phyloP scores from a whole-genome alignment of 2,329 filamentous ascomycete species.

The Fusarium incarnatum region DNA sequence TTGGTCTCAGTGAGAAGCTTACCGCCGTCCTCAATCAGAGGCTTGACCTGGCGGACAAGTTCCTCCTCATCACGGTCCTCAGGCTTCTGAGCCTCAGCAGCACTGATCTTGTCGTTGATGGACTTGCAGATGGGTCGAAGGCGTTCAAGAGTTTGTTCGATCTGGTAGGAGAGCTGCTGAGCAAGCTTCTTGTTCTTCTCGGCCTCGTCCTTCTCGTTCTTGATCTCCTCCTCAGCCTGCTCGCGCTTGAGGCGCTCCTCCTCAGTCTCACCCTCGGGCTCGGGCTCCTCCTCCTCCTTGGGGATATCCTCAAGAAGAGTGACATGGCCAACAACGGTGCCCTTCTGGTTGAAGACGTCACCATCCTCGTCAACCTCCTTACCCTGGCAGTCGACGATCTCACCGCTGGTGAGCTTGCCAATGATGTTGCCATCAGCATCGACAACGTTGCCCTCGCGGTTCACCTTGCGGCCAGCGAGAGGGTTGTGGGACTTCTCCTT shows the following conservation, averaged over 20 bases:
- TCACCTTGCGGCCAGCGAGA: constrained; percentile 66
- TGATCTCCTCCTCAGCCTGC: constrained; percentile 56
- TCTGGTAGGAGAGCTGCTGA: constrained; percentile 76
- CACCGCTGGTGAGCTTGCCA: constrained; percentile 76
- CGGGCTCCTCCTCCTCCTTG: constrained; percentile 59
- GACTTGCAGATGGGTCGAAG: constrained; percentile 87
- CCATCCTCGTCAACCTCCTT: constrained; percentile 78
- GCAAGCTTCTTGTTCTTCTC: constrained; percentile 82
- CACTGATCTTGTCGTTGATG: constrained; percentile 86
- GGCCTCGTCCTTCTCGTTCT: constrained; percentile 63
- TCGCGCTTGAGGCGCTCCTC: constrained; percentile 49
- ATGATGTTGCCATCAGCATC: constrained; percentile 70
- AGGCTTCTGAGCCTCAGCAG: constrained; percentile 81
- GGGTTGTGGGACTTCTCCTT: constrained; percentile 65
- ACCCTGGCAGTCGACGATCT: constrained; percentile 71
- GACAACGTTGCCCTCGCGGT: constrained; percentile 69
- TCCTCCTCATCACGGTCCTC: constrained; percentile 92
- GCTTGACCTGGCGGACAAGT: constrained; percentile 86
- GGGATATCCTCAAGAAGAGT: constrained; percentile 71
- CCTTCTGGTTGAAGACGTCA: constrained; percentile 77
- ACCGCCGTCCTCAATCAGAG: constrained; percentile 86
- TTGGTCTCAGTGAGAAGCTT: constrained; percentile 88
- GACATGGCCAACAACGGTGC: constrained; percentile 74
- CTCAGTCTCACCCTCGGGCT: constrained; percentile 64
- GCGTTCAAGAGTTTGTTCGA: constrained; percentile 84